A percentile compares a stretch with the other conserved stretches of the same genome.
These are phyloP conservation scores for Pythium oligandrum DNA, from an alignment of 352 stramenopile species.

Conservation along the genomic window DNA sequence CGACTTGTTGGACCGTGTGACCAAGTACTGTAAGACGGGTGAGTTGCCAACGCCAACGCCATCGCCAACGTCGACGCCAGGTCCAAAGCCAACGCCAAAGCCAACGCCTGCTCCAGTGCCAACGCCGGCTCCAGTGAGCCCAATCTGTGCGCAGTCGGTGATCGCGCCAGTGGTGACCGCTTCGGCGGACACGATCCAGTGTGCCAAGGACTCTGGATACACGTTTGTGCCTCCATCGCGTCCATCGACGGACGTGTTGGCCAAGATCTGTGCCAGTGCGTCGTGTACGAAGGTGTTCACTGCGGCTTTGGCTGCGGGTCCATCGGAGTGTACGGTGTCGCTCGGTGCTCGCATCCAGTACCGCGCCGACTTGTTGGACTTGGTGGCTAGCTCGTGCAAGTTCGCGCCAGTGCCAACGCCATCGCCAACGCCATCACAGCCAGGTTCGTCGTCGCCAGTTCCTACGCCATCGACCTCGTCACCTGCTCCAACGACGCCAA, in stretches of 20 bases:
- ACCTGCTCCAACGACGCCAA: not conserved
- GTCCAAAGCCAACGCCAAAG: slow-evolving; percentile 1
- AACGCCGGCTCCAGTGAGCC: not conserved
- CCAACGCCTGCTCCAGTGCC: slow-evolving; percentile 6
- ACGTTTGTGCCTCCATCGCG: slow-evolving; percentile 17
- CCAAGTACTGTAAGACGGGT: slow-evolving; percentile 10
- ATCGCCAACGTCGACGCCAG: slow-evolving; percentile 2
- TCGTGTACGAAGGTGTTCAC: slow-evolving; percentile 16
- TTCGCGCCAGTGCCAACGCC: slow-evolving; percentile 1
- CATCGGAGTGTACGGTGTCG: slow-evolving; percentile 10
- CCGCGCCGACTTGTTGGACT: slow-evolving; percentile 9
- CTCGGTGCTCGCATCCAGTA: slow-evolving; percentile 7
- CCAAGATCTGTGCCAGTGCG: slow-evolving; percentile 18
- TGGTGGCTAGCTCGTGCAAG: slow-evolving; percentile 10
- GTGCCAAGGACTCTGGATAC: slow-evolving; percentile 9
- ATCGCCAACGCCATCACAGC: slow-evolving; percentile 1
- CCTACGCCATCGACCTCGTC: too few species aligned
- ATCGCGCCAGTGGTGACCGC: slow-evolving; percentile 6
- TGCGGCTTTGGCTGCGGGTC: slow-evolving; percentile 5
- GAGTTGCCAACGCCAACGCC: slow-evolving; percentile 9
- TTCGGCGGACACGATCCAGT: slow-evolving; percentile 5
- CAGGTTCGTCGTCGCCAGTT: not conserved
- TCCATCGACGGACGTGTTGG: slow-evolving; percentile 9
- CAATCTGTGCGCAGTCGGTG: slow-evolving; percentile 2
- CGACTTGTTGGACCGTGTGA: not conserved